Evolutionary conservation across 441 rosid species (phyloP), one percentile per base, ranked within the genome.

Genomic region (Arabidopsis hybrid): DNA sequence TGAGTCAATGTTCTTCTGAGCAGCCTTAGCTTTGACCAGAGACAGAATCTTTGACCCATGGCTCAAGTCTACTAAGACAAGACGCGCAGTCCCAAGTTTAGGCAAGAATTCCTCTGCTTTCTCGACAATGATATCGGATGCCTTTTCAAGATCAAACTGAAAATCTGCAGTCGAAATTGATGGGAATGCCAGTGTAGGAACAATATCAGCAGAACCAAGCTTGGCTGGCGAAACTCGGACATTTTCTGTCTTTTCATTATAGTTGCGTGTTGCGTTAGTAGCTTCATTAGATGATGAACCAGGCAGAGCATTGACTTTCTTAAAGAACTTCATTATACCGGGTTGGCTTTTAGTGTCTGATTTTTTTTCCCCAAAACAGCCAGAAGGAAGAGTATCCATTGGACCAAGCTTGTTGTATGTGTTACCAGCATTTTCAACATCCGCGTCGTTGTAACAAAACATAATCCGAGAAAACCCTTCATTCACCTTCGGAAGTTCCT

Each of bases 81-180:
- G 87, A 82, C 93, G 86, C 6, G 89, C 88, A 55, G 59, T 46
- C 68, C 90, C 90, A 56, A 92, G 88, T 87, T 83, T 89, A 69
- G 79, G 74, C 73, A 84, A 40, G 74, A 83, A 89, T 76, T 88
- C 96, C 81, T 83, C 90, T 70, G 85, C 92, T 82, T 81, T 92
- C 82, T 89, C 91, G 63, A 89, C 85, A 72, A 92, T 92, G 70
- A 92, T 84, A 70, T 89, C 85, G 71, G 96, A 85, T 3, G 97
- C 98, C 72, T 86, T 92, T 50, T 87, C 91, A 61, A 55, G 82
- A 80, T 92, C 70, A 71, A 95, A 92, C 68, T 85, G 93, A 62
- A 95, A 92, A 87, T 95, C 98, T 0, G 92, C 92, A 6, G 97
- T 91, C 7, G 96, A 92, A 74, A 95, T 84, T 35, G 98, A 95